Evolutionary conservation across 1,284 basidiomycete species (phyloP).

Genomic region (Porodaedalea pini): DNA sequence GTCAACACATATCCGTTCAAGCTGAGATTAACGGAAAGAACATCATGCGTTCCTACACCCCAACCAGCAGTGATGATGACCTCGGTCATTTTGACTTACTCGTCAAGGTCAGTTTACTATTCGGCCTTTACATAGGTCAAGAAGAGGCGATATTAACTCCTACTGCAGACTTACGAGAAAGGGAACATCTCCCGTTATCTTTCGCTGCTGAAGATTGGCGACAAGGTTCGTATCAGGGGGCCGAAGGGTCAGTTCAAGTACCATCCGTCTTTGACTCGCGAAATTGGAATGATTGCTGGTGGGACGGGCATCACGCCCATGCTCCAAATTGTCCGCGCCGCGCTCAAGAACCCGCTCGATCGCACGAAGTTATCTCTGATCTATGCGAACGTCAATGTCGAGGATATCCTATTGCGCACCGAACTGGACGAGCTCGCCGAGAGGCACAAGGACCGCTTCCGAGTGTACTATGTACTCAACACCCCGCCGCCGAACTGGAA

Average conservation of each 20-base stretch:
- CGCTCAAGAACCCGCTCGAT: constrained; percentile 83
- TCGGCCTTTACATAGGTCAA: neutral
- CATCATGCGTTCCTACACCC: constrained; percentile 91
- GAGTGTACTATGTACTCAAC: constrained; percentile 89
- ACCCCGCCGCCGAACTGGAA: constrained; percentile 85
- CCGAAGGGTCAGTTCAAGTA: constrained; percentile 95
- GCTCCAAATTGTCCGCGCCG: constrained; percentile 93
- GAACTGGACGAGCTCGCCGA: constrained; percentile 81
- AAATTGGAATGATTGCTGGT: constrained; percentile 95
- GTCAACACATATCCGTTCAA: constrained; percentile 91
- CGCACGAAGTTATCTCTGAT: constrained; percentile 81
- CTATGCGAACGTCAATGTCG: constrained; percentile 92
- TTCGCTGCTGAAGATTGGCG: constrained; percentile 76
- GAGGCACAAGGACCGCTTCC: constrained; percentile 70
- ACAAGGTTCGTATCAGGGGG: constrained; percentile 87
- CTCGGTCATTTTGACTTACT: constrained; percentile 93
- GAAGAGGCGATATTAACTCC: constrained; percentile 1
- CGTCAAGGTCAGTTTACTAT: constrained; percentile 70
- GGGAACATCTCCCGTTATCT: constrained; percentile 94
- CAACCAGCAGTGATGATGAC: constrained; percentile 90
- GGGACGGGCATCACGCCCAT: constrained; percentile 96
- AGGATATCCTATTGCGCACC: constrained; percentile 84
- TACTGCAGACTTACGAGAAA: constrained; percentile 82
- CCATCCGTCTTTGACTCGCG: constrained; percentile 59
- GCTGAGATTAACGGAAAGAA: constrained; percentile 91